These are phyloP conservation scores for Neoascochyta sp. DNA, from an alignment of 2,329 filamentous ascomycete species.

Conservation along the genomic window DNA sequence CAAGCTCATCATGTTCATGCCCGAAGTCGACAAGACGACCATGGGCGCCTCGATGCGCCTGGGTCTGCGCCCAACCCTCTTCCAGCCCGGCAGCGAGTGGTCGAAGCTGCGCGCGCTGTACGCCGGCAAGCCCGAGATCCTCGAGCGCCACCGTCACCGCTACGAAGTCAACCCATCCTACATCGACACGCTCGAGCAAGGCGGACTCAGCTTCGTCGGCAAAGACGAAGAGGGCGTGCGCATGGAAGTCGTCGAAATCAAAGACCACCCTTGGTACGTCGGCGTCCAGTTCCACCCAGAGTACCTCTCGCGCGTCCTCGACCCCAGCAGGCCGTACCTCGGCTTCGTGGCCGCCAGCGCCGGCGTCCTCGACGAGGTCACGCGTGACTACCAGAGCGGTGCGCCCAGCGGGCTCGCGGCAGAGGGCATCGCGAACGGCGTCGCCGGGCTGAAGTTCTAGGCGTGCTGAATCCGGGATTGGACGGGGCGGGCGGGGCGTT, in stretches of 20 bases:
- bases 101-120: conserved; percentile 74
- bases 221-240: conserved; percentile 74
- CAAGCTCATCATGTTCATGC: conserved; percentile 85
- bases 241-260: conserved; percentile 80
- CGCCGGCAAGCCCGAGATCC: conserved; percentile 48
- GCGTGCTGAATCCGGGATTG: neutral
- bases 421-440: conserved; percentile 23
- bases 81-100: conserved; percentile 74
- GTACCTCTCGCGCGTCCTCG: conserved; percentile 71
- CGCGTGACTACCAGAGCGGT: conserved; percentile 24
- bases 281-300: conserved; percentile 88
- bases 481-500: too few species aligned
- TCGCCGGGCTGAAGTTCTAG: conserved; percentile 19
- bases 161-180: conserved; percentile 87
- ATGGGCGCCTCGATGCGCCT: conserved; percentile 86
- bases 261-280: conserved; percentile 80
- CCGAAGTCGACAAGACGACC: conserved; percentile 72
- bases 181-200: conserved; percentile 63
- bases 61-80: conserved; percentile 68
- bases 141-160: conserved; percentile 79
- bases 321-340: conserved; percentile 71
- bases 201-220: conserved; percentile 71
- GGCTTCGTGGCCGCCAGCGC: conserved; percentile 79
- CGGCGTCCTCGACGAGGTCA: conserved; percentile 58
- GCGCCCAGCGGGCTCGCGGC: conserved; percentile 9